These are phyloP conservation scores for Melampsora larici-populina DNA, from an alignment of 1,284 basidiomycete genomes.

Conservation along the genomic window DNA sequence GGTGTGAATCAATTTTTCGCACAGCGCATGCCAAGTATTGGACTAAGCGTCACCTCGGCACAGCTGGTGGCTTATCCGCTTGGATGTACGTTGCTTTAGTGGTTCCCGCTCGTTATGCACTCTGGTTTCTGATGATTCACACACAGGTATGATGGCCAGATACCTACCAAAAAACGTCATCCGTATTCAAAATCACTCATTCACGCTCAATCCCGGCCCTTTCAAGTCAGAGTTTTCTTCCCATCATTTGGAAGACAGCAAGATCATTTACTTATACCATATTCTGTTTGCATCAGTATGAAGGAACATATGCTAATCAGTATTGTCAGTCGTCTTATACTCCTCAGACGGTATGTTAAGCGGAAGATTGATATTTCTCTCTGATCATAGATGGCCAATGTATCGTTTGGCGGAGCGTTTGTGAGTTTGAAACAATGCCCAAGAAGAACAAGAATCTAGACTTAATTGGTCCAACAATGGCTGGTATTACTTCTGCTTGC, in stretches of 20 bases:
- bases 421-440: background rate
- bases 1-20: constrained; percentile 3
- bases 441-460: background rate
- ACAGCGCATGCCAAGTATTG: background rate
- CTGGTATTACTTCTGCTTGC: background rate
- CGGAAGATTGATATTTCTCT: no score
- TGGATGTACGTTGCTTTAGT: background rate
- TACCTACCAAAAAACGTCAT: background rate
- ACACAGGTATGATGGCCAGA: constrained; percentile 29
- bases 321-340: constrained; percentile 2
- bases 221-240: constrained; percentile 30
- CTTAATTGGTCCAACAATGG: background rate
- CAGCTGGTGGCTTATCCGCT: background rate
- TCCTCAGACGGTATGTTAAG: no score
- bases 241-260: background rate
- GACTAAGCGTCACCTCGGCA: background rate
- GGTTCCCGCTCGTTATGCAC: no score
- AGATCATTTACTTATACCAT: background rate
- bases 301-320: no score
- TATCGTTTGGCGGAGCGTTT: constrained; percentile 4
- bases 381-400: background rate
- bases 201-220: constrained; percentile 35
- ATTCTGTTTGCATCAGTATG: no score
- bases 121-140: no score
- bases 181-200: constrained; percentile 1